Evolutionary conservation across 139 green algal species (phyloP).

Genomic region (Volvox reticuliferus): DNA sequence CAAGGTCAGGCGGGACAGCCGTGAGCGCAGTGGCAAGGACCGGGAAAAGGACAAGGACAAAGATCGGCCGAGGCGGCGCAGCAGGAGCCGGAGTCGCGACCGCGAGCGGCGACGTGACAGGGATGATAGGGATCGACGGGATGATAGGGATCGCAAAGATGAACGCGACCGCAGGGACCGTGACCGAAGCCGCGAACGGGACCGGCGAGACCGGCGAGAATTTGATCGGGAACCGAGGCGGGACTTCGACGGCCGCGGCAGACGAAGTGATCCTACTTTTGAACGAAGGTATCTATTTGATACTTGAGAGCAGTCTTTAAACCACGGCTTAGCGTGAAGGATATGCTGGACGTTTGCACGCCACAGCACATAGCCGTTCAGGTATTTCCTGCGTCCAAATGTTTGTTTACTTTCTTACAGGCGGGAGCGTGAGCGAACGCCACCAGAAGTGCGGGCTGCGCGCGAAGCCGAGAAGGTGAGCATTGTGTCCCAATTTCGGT

Average conservation of each 20-base stretch:
- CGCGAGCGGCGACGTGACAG: constrained; percentile 31
- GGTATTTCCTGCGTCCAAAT: background rate
- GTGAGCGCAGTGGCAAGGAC: background rate
- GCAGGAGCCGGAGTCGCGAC: constrained; percentile 38
- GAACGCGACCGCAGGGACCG: background rate
- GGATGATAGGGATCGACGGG: constrained; percentile 31
- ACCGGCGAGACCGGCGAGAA: background rate
- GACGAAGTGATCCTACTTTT: background rate
- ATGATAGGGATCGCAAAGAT: background rate
- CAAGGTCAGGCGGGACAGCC: background rate
- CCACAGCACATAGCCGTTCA: too few relatives aligned
- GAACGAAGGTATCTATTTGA: background rate
- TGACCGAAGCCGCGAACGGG: background rate
- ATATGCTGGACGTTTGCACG: too few relatives aligned
- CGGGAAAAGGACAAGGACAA: constrained; percentile 21
- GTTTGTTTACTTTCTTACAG: background rate
- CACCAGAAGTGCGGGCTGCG: constrained; percentile 73
- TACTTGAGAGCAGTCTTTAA: background rate
- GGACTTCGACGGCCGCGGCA: constrained; percentile 14
- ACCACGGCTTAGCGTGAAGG: too few relatives aligned
- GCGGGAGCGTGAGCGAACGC: constrained; percentile 63
- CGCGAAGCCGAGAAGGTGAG: constrained; percentile 74
- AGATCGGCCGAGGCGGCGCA: constrained; percentile 14
- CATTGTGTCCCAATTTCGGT: background rate
- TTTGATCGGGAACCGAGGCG: constrained; percentile 34